Base-by-base conservation (phyloP, 108 stramenopile species). In the Nannochloropsis granulata region DNA sequence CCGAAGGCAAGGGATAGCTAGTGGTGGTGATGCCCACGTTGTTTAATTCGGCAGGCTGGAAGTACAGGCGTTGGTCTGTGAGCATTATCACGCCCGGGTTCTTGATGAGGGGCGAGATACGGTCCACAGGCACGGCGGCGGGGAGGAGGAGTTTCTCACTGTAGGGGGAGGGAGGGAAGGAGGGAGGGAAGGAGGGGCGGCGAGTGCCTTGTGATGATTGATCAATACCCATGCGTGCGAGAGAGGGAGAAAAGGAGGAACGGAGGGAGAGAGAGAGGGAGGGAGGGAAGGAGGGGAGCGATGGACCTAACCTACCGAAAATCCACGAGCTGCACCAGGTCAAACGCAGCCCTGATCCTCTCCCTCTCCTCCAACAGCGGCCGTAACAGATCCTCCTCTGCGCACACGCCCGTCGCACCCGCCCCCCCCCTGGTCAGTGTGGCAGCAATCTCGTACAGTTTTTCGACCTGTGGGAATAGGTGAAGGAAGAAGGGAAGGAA, bases 21-120 rank as follows among this genome's bases (percentile, higher is more conserved):
- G 89, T 86, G 23, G 85, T 83, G 8, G 89, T 71, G 26, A 91
- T 90, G n/a, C 90, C 90, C 13, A 90, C 85, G 25, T 92, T 91
- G 86, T 92, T 92, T 25, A 92, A 85, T 79, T 90, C 81, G 13
- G 90, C 87, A 25, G 91, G 91, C 82, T 92, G 89, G 80, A 92
- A 92, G 84, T 92, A 92, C 5, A 92, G 43, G 21, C 90, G 84
- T 42, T 14, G 2, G 34, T 88, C 87, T 13, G 90, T 91, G 44
- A 91, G 79, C 83, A 91, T 88, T 24, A 92, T 0, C 83, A 85
- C 82, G 26, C 91, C 90, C 44, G 91, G 91, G 43, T 78, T 86
- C 43, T 79, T 24, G 10, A 86, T 25, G 13, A 92, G 81, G 23
- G 90, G 90, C 78, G 86, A 46, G 10, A 91, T 83, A 13, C 89